Evolutionary conservation across 139 green algal species (phyloP).

Genomic region (Volvox africanus): DNA sequence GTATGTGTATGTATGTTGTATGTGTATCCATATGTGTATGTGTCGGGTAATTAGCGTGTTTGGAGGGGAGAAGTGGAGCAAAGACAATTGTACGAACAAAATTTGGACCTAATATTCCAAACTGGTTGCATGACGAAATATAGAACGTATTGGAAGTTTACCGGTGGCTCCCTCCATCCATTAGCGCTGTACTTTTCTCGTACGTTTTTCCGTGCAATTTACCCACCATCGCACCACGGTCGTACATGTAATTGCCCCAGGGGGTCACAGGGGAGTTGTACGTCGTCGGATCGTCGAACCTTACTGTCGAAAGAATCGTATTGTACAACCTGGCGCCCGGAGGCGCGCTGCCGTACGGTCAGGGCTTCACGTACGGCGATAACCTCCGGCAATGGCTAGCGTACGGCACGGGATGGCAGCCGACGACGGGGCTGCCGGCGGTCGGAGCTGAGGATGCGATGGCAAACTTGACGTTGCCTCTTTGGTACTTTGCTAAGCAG

Average conservation of each 20-base stretch:
- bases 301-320: not conserved
- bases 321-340: conserved; percentile 36
- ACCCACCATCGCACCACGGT: not conserved
- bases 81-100: no score
- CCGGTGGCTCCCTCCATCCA: no score
- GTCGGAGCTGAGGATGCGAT: not conserved
- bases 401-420: conserved; percentile 12
- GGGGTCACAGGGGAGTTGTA: conserved; percentile 22
- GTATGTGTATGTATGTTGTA: not conserved
- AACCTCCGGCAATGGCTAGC: not conserved
- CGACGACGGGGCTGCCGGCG: not conserved
- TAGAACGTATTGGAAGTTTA: no score
- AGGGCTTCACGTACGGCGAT: not conserved
- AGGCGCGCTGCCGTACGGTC: conserved; percentile 12
- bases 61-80: no score
- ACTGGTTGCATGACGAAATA: no score
- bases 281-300: not conserved
- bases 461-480: conserved; percentile 18
- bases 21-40: not conserved
- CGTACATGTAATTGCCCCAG: not conserved
- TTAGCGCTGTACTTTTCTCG: no score
- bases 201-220: no score
- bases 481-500: conserved; percentile 18
- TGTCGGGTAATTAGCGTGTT: no score
- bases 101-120: no score